phyloP scores from a whole-genome alignment of 805 yeast genomes.

The Saturnispora diversa region DNA sequence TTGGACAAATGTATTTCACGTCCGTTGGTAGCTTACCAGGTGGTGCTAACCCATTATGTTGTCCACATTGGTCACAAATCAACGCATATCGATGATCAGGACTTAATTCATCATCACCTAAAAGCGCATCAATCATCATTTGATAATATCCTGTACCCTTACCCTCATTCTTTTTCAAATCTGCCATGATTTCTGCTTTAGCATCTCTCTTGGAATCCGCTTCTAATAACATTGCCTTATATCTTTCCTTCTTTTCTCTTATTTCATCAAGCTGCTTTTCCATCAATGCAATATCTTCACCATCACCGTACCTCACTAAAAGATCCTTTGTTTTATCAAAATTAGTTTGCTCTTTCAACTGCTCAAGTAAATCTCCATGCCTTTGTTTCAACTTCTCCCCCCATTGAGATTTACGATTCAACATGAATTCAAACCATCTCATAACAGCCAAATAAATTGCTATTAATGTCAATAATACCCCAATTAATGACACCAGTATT shows the following conservation, averaged over 20 bases:
- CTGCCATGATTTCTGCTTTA: conserved; percentile 13
- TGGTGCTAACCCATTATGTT: conserved; percentile 78
- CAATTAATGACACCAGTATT: conserved; percentile 16
- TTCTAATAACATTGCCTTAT: conserved; percentile 29
- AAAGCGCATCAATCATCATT: conserved; percentile 36
- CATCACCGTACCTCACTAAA: conserved; percentile 51
- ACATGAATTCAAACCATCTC: conserved; percentile 18
- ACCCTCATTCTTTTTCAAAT: conserved; percentile 12
- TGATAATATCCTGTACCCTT: conserved; percentile 17
- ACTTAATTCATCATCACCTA: conserved; percentile 59
- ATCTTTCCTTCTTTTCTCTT: conserved; percentile 32
- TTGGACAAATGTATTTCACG: conserved; percentile 56
- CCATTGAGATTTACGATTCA: conserved; percentile 19
- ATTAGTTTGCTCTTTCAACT: conserved; percentile 47
- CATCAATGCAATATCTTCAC: conserved; percentile 37
- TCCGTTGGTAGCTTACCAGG: conserved; percentile 47
- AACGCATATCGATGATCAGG: conserved; percentile 60
- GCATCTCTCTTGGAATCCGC: conserved; percentile 28
- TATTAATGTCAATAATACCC: background rate
- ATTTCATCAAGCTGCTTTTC: conserved; percentile 38
- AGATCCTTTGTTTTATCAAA: conserved; percentile 71
- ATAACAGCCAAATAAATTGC: conserved; percentile 14
- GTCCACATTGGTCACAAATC: conserved; percentile 56
- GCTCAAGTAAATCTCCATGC: conserved; percentile 32
- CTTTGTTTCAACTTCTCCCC: conserved; percentile 25